Percentiles rank a stretch among this genome's conserved stretches.
These are phyloP conservation scores for Ramalina intermedia DNA, from an alignment of 495 filamentous ascomycete genomes.

Conservation along the genomic window DNA sequence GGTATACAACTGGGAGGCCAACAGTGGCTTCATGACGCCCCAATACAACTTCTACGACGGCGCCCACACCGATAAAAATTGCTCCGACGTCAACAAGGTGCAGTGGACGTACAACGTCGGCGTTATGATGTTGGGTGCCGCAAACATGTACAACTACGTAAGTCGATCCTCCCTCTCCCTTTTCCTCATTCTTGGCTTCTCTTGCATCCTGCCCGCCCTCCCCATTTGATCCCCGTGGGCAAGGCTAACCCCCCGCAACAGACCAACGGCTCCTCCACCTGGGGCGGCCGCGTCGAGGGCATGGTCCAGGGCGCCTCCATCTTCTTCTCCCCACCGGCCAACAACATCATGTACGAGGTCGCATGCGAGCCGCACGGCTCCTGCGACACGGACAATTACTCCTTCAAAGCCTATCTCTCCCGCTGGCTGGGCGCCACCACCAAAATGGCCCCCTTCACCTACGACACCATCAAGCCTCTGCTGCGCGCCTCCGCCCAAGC, in stretches of 20 bases:
- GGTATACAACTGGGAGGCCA: conserved; percentile 55
- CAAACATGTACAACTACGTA: conserved; percentile 61
- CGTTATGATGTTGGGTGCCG: conserved; percentile 47
- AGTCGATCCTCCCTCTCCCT: conserved; percentile 10
- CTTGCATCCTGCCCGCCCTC: not conserved
- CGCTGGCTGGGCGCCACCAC: conserved; percentile 66
- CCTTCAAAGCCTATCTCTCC: conserved; percentile 75
- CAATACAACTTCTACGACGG: conserved; percentile 54
- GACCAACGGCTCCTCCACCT: conserved; percentile 42
- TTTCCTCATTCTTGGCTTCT: not conserved
- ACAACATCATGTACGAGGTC: conserved; percentile 49
- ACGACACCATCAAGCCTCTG: conserved; percentile 45
- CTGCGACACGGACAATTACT: conserved; percentile 64
- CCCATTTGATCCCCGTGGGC: not conserved
- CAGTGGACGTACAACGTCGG: conserved; percentile 58
- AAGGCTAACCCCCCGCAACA: conserved; percentile 14
- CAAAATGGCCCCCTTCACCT: conserved; percentile 55
- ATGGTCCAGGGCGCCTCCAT: conserved; percentile 43
- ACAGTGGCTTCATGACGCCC: conserved; percentile 45
- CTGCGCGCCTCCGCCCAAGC: conserved; percentile 49
- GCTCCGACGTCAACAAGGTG: conserved; percentile 34
- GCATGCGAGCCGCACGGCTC: conserved; percentile 41
- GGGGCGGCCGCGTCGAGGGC: conserved; percentile 42
- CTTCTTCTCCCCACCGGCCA: conserved; percentile 39
- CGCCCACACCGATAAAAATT: conserved; percentile 37